Evolutionary conservation across 78 protist species (phyloP).

Genomic region (Parvularia atlantis): DNA sequence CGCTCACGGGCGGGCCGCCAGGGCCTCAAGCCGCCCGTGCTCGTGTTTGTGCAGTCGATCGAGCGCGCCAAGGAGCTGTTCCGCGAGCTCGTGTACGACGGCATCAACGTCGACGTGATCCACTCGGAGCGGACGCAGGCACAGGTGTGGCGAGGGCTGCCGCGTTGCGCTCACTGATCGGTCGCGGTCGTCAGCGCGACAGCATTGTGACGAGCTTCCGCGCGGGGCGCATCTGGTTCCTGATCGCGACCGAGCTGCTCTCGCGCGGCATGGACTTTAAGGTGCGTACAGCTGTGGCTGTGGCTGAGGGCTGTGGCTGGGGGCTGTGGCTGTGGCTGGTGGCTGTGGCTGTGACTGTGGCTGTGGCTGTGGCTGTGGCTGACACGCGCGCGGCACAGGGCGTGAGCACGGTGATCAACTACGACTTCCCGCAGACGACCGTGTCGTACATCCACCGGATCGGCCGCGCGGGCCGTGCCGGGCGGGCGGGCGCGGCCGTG

Average conservation of each 20-base stretch:
- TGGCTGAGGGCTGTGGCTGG: no score
- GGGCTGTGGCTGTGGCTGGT: no score
- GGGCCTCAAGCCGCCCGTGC: slow-evolving; percentile 86
- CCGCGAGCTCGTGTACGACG: slow-evolving; percentile 57
- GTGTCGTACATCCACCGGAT: slow-evolving; percentile 49
- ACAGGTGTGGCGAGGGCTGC: slow-evolving; percentile 7
- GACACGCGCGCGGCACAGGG: no score
- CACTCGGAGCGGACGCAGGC: slow-evolving; percentile 54
- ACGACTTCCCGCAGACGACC: slow-evolving; percentile 79
- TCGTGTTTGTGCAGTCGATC: slow-evolving; percentile 83
- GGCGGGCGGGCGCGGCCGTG: slow-evolving; percentile 68
- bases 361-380: not conserved
- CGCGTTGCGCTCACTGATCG: not conserved
- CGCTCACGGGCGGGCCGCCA: not conserved
- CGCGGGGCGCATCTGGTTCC: slow-evolving; percentile 71
- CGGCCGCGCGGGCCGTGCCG: slow-evolving; percentile 91
- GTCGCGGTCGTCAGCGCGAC: slow-evolving; percentile 52
- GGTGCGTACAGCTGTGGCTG: not conserved
- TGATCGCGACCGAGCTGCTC: slow-evolving; percentile 88
- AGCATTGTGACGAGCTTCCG: slow-evolving; percentile 60
- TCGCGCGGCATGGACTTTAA: slow-evolving; percentile 95
- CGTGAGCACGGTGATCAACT: slow-evolving; percentile 79
- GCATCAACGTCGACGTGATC: slow-evolving; percentile 69
- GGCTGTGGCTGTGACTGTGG: not conserved
- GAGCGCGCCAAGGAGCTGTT: slow-evolving; percentile 79